These are phyloP conservation scores for Colletotrichum lentis DNA, from an alignment of 2,329 filamentous ascomycete genomes.

Conservation along the genomic window DNA sequence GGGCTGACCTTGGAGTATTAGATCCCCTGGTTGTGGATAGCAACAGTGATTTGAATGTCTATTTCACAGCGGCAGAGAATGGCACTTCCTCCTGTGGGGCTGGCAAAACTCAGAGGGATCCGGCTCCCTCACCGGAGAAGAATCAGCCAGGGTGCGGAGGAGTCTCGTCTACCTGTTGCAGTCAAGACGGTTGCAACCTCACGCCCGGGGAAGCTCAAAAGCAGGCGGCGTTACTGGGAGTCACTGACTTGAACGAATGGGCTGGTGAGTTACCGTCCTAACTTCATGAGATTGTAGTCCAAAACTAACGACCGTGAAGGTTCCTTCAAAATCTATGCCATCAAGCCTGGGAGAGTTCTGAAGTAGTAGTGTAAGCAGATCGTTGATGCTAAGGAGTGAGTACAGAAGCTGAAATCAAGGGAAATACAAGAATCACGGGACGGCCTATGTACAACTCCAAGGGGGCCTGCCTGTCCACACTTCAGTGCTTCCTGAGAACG, in stretches of 20 bases:
- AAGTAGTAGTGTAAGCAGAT: neutral
- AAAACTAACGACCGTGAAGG: slow-evolving; percentile 43
- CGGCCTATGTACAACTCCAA: too few species aligned
- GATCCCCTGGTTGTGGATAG: slow-evolving; percentile 57
- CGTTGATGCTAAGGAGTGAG: too few species aligned
- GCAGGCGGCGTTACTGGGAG: slow-evolving; percentile 38
- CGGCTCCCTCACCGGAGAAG: neutral
- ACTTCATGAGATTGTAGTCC: neutral
- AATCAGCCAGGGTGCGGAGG: slow-evolving; percentile 12
- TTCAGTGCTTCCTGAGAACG: slow-evolving; percentile 24
- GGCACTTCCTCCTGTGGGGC: slow-evolving; percentile 35
- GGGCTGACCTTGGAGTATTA: slow-evolving; percentile 38
- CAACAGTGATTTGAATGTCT: slow-evolving; percentile 58
- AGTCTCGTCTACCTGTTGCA: neutral
- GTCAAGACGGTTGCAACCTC: neutral
- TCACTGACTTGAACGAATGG: slow-evolving; percentile 59
- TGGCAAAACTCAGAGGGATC: neutral
- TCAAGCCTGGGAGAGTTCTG: slow-evolving; percentile 47
- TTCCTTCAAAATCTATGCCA: slow-evolving; percentile 60
- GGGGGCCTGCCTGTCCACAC: too few species aligned
- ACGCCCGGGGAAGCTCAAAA: neutral
- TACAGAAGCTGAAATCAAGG: too few species aligned
- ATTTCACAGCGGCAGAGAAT: slow-evolving; percentile 48
- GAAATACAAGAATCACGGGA: neutral
- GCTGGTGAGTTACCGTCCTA: slow-evolving; percentile 51